Conservation (phyloP, 441 rosid genomes). For the Melastoma candidum region DNA sequence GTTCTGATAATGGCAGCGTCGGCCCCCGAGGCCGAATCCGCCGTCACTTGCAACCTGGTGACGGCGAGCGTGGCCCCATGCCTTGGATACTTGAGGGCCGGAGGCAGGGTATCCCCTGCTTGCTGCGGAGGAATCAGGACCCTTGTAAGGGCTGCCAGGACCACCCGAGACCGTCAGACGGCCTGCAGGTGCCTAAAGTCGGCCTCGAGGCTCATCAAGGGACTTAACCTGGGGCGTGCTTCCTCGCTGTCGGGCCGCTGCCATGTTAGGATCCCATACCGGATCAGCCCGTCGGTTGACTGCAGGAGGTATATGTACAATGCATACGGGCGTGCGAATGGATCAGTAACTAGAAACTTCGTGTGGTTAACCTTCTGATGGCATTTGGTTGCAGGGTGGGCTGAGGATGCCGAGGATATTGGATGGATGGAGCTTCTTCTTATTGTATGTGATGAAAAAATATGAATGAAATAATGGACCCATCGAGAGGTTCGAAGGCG, state of each 20-base stretch:
- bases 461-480: too few species aligned
- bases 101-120: background rate
- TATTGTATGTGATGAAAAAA: too few species aligned
- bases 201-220: constrained; percentile 1
- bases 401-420: too few species aligned
- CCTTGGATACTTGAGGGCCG: constrained; percentile 2
- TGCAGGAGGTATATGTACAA: constrained; percentile 2
- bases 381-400: too few species aligned
- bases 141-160: constrained; percentile 8
- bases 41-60: constrained; percentile 10
- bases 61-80: background rate
- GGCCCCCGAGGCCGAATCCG: background rate
- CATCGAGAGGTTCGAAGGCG: too few species aligned
- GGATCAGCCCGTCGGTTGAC: constrained; percentile 17
- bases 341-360: too few species aligned
- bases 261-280: constrained; percentile 13
- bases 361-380: too few species aligned
- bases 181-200: constrained; percentile 12
- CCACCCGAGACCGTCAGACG: constrained; percentile 8
- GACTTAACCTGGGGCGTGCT: constrained; percentile 2
- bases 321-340: too few species aligned
- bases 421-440: too few species aligned
- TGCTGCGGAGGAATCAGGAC: constrained; percentile 14
- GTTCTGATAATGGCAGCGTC: background rate
- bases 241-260: constrained; percentile 2